A percentile compares a stretch with the other conserved stretches of the same genome.
phyloP scores from a whole-genome alignment of 768 basidiomycete species.

The Leccinum pellstonianum region DNA sequence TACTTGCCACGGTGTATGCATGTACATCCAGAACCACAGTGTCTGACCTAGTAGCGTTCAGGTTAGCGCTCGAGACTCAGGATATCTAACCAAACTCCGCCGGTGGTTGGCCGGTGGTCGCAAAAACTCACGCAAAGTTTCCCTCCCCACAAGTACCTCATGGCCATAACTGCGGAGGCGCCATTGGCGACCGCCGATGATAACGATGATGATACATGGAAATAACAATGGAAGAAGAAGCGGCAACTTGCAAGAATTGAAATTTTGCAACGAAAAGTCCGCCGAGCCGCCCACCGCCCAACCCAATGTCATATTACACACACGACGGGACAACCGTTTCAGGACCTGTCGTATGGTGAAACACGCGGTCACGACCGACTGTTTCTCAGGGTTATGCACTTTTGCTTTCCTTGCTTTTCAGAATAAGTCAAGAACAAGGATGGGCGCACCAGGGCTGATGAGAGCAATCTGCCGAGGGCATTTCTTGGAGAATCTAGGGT shows the following conservation, averaged over 20 bases:
- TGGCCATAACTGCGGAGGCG: not conserved
- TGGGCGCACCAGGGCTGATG: not conserved
- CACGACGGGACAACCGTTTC: slow-evolving; percentile 10
- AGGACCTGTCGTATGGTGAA: slow-evolving; percentile 9
- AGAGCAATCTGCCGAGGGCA: not conserved
- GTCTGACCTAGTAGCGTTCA: too few species aligned
- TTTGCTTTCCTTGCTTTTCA: not conserved
- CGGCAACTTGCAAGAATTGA: slow-evolving; percentile 6
- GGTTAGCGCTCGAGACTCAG: not conserved
- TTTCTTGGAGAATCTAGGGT: not conserved
- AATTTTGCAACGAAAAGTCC: slow-evolving; percentile 4
- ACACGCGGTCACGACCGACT: slow-evolving; percentile 2
- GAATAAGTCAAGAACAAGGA: not conserved
- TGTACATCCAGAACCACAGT: too few species aligned
- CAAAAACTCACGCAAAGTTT: not conserved
- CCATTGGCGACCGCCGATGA: slow-evolving; percentile 3
- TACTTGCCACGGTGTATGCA: not conserved
- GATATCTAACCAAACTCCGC: not conserved
- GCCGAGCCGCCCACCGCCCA: not conserved
- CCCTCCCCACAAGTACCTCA: not conserved
- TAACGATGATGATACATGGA: not conserved
- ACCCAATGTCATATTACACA: not conserved
- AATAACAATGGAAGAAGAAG: slow-evolving; percentile 8
- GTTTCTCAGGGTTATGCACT: slow-evolving; percentile 5
- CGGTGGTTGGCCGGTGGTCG: not conserved